Conservation (phyloP, 129 eudicot genomes). For the Deinandra increscens region DNA sequence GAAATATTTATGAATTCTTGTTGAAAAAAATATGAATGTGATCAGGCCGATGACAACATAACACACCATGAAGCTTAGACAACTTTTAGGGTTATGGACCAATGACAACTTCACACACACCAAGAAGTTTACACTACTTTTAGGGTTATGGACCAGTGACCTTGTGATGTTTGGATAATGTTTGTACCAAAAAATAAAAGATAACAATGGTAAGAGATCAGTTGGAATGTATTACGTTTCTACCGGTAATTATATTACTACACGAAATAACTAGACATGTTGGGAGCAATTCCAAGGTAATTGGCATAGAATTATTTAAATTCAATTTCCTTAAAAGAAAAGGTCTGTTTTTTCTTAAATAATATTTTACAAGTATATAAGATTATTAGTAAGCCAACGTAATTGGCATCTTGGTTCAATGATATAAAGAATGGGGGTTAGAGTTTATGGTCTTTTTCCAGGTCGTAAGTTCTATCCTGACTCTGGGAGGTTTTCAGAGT, state of each 20-base stretch:
- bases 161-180: constrained; percentile 6
- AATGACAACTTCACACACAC: neutral
- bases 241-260: neutral
- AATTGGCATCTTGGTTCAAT: too few relatives aligned
- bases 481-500: too few relatives aligned
- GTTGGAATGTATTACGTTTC: neutral
- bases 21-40: neutral
- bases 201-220: neutral
- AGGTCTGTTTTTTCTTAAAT: too few relatives aligned
- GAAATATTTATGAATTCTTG: too few relatives aligned
- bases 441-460: too few relatives aligned
- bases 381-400: too few relatives aligned
- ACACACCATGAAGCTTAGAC: neutral
- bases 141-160: constrained; percentile 19
- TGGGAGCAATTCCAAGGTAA: too few relatives aligned
- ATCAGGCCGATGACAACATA: neutral
- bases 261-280: neutral
- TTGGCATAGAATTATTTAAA: too few relatives aligned
- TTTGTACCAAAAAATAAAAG: neutral
- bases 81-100: constrained; percentile 14
- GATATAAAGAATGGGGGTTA: too few relatives aligned
- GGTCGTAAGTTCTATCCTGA: too few relatives aligned
- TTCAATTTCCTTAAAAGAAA: too few relatives aligned
- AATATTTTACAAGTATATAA: too few relatives aligned
- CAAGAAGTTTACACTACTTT: neutral